Evolutionary conservation across 352 stramenopile genomes (phyloP).

Genomic region (Pythium volutum): DNA sequence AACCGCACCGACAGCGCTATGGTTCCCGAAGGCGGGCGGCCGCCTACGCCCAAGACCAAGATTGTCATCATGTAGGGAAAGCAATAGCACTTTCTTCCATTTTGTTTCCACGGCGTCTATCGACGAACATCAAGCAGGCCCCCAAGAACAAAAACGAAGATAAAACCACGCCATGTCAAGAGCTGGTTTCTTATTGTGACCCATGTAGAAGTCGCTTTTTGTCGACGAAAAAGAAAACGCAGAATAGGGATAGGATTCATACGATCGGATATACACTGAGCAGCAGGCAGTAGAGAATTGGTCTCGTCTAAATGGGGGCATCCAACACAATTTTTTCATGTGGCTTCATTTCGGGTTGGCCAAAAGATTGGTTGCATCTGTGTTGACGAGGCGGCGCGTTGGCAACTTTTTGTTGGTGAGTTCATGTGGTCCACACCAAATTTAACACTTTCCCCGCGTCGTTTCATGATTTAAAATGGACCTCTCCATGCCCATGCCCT

Average conservation of each 20-base stretch:
- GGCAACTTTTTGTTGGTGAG: neutral
- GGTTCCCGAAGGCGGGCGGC: conserved; percentile 30
- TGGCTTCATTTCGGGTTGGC: neutral
- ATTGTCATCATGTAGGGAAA: conserved; percentile 73
- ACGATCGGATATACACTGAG: too few species aligned
- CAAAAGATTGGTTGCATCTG: neutral
- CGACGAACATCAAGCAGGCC: neutral
- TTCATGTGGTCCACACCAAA: conserved; percentile 8
- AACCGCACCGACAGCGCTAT: conserved; percentile 38
- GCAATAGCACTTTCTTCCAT: neutral
- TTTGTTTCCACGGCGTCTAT: neutral
- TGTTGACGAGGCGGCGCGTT: too few species aligned
- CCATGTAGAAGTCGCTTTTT: neutral
- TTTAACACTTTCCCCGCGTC: neutral
- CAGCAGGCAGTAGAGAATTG: too few species aligned
- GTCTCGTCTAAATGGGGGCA: too few species aligned
- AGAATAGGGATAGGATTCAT: neutral
- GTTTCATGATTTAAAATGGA: neutral
- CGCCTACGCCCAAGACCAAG: conserved; percentile 66
- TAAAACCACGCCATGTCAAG: neutral
- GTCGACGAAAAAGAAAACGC: neutral
- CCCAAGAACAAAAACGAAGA: neutral
- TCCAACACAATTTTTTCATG: too few species aligned
- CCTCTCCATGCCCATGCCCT: neutral
- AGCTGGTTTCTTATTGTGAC: neutral